These are phyloP conservation scores for Phytophthora cryptogea DNA, from an alignment of 352 stramenopile species.

Conservation along the genomic window DNA sequence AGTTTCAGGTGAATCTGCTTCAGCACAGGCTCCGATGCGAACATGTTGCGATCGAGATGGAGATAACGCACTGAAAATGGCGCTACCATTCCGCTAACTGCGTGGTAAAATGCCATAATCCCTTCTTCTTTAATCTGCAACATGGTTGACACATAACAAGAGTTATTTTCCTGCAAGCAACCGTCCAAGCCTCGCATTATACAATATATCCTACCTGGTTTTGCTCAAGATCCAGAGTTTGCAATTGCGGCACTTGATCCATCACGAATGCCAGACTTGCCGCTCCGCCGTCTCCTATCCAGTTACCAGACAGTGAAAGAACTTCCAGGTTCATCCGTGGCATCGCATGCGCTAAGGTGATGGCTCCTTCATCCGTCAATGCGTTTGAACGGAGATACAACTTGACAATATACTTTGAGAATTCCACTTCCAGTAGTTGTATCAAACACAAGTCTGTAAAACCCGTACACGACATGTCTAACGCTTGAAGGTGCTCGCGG, in stretches of 20 bases:
- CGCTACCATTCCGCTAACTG: conserved; percentile 31
- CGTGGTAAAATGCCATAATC: conserved; percentile 40
- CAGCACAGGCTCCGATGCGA: conserved; percentile 4
- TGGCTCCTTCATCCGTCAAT: conserved; percentile 34
- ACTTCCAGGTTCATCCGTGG: conserved; percentile 28
- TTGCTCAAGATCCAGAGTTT: conserved; percentile 52
- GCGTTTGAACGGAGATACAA: conserved; percentile 54
- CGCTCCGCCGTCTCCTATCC: conserved; percentile 42
- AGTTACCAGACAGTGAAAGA: conserved; percentile 53
- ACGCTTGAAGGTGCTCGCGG: conserved; percentile 13
- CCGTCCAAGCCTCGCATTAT: neutral
- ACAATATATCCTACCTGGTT: conserved; percentile 49
- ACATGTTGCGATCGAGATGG: conserved; percentile 38
- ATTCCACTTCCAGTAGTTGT: conserved; percentile 19
- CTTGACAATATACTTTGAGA: conserved; percentile 29
- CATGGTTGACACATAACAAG: neutral
- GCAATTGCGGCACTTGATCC: conserved; percentile 36
- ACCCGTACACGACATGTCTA: conserved; percentile 60
- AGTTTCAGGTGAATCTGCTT: conserved; percentile 37
- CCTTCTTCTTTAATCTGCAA: conserved; percentile 44
- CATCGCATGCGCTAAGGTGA: conserved; percentile 26
- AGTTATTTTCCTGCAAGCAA: neutral
- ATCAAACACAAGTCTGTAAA: conserved; percentile 28
- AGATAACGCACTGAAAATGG: conserved; percentile 48
- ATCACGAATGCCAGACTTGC: conserved; percentile 52